These are phyloP conservation scores for Malania oleifera DNA, from an alignment of 164 flowering plant species.

Conservation along the genomic window DNA sequence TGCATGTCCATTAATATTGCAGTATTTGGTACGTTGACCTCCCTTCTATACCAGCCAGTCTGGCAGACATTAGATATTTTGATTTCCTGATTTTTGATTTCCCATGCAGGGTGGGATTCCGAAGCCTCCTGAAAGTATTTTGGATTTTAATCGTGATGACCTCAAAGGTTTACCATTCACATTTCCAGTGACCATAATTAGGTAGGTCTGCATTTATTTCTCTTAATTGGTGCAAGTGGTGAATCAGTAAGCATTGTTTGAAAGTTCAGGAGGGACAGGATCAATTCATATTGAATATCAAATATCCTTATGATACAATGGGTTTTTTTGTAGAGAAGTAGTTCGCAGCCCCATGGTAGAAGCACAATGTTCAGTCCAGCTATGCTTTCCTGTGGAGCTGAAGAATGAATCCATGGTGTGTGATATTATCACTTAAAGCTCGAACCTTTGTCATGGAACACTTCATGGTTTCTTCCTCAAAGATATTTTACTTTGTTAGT, in stretches of 20 bases:
- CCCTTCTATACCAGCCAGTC: not conserved
- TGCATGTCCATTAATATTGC: slow-evolving; percentile 72
- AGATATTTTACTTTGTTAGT: not conserved
- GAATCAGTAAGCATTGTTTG: not conserved
- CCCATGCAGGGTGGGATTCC: slow-evolving; percentile 85
- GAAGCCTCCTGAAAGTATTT: slow-evolving; percentile 58
- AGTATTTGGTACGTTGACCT: slow-evolving; percentile 62
- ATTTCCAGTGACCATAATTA: slow-evolving; percentile 56
- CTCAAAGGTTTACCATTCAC: slow-evolving; percentile 83
- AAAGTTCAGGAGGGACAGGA: not conserved
- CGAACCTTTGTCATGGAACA: not conserved
- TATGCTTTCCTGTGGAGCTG: slow-evolving; percentile 87
- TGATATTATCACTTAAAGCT: slow-evolving; percentile 2
- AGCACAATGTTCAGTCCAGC: slow-evolving; percentile 91
- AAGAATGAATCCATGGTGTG: slow-evolving; percentile 74
- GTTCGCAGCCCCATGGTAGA: slow-evolving; percentile 95
- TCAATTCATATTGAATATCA: not conserved
- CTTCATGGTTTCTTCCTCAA: slow-evolving; percentile 1
- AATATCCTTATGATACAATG: slow-evolving; percentile 9
- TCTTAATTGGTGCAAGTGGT: not conserved
- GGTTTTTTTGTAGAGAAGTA: slow-evolving; percentile 57
- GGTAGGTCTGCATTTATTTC: slow-evolving; percentile 32
- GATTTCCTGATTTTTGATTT: slow-evolving; percentile 17
- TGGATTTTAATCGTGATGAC: slow-evolving; percentile 75
- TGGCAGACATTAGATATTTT: not conserved